Evolutionary conservation across 2,329 filamentous ascomycete genomes (phyloP), one percentile per base, ranked within the genome.

Genomic region (Apiospora phragmitis): DNA sequence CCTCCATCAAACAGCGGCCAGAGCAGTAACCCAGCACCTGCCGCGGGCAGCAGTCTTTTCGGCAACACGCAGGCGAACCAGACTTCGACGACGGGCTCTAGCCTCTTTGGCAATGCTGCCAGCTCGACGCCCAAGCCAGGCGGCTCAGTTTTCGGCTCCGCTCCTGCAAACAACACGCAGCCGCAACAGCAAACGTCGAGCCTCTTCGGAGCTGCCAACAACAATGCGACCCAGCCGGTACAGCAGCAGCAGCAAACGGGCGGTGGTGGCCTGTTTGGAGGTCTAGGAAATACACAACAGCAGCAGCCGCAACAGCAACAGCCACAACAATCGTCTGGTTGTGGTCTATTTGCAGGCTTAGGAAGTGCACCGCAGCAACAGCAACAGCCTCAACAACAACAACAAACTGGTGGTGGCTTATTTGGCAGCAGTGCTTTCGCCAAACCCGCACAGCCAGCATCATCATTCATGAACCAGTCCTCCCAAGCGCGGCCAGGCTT

Each of bases 1-100:
- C 70, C 70, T 18, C 24, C 62, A 49, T 41, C 68, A 38, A 38
- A 21, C 14, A 67, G 65, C 24, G 65, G 65, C 42, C 65, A 67
- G 65, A 67, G 26, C n/a, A 67, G 26, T 24, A 67, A 21, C 65
- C 65, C 18, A 35, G 65, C 65, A 35, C 65, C 80, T 67, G 75
- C 79, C 70, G 79, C 80, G 43, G 74, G 76, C n/a, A 76, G 76
- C 9, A 76, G 78, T 69, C 67, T 81, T 51, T 81, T 81, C 68
- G 78, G 76, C 43, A 74, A 75, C 43, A 43, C 71, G 66, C 68
- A 73, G 67, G 67, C 71, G 67, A 69, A 69, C 41, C 74, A 76
- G 51, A 72, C 72, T 12, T 47, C 73, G 18, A 70, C 74, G 21
- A 70, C 75, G 11, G 70, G 69, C 65, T 71, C 71, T 12, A 70